Evolutionary conservation across 2,329 filamentous ascomycete species (phyloP).

Genomic region (Thielaviopsis populi): DNA sequence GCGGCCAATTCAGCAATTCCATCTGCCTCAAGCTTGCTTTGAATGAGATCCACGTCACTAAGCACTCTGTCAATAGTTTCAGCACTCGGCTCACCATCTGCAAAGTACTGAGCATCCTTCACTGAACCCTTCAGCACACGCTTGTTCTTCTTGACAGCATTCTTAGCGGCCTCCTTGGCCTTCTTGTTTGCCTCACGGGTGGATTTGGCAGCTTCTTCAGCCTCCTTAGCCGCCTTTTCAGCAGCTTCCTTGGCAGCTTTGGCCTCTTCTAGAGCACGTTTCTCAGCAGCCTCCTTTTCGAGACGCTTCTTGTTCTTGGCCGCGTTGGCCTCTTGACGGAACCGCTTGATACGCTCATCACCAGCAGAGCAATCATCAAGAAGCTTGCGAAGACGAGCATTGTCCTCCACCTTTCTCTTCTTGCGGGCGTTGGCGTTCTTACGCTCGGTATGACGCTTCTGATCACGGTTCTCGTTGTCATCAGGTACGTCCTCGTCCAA

Average conservation of each 20-base stretch:
- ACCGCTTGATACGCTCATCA: conserved; percentile 95
- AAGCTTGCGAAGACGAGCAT: conserved; percentile 71
- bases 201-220: conserved; percentile 73
- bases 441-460: conserved; percentile 94
- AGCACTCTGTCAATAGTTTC: conserved; percentile 70
- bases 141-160: conserved; percentile 99
- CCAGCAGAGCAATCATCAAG: conserved; percentile 72
- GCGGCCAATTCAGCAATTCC: conserved; percentile 72
- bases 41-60: conserved; percentile 70
- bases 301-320: conserved; percentile 91
- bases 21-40: conserved; percentile 77
- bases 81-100: conserved; percentile 53
- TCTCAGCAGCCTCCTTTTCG: conserved; percentile 83
- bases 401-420: conserved; percentile 99
- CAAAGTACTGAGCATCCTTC: conserved; percentile 98
- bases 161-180: conserved; percentile 97
- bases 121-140: conserved; percentile 83
- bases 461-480: conserved; percentile 96
- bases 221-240: conserved; percentile 62
- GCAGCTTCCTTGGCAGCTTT: conserved; percentile 71
- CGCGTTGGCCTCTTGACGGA: conserved; percentile 80
- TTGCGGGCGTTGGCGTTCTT: conserved; percentile 96
- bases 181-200: conserved; percentile 80
- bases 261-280: conserved; percentile 73
- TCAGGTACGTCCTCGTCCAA: conserved; percentile 97